Percentiles rank a stretch among this genome's conserved stretches.
These are phyloP conservation scores for Penicillium sp. DNA, from an alignment of 2,329 filamentous ascomycete genomes.

Conservation along the genomic window DNA sequence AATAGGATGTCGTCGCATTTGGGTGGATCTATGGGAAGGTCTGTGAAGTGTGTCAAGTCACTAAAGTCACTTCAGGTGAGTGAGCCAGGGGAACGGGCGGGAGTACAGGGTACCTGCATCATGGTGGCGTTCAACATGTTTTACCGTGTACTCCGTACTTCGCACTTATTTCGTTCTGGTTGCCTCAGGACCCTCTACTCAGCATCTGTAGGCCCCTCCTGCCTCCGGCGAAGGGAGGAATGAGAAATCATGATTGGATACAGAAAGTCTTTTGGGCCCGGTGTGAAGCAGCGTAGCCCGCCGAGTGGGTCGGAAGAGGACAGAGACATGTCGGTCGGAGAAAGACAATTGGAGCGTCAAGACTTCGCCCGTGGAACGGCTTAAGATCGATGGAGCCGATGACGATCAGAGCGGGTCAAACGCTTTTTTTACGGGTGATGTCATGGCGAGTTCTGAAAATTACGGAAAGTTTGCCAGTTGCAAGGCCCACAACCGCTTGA, in stretches of 20 bases:
- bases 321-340: conserved; percentile 5
- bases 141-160: conserved; percentile 24
- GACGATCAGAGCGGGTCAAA: conserved; percentile 38
- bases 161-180: not conserved
- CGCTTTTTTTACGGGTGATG: conserved; percentile 38
- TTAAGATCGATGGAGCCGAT: conserved; percentile 40
- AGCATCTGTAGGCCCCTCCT: not conserved
- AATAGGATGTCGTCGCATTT: conserved; percentile 21
- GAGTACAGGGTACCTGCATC: conserved; percentile 29
- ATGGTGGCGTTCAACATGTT: conserved; percentile 17
- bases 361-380: conserved; percentile 32
- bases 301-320: conserved; percentile 34
- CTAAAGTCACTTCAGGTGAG: too few relatives aligned
- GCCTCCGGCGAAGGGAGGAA: conserved; percentile 8
- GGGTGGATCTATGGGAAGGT: conserved; percentile 14
- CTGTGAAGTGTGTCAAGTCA: conserved; percentile 6
- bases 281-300: conserved; percentile 26
- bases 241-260: conserved; percentile 19
- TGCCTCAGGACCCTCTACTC: not conserved
- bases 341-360: conserved; percentile 26
- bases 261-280: conserved; percentile 13
- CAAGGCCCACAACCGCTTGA: not conserved
- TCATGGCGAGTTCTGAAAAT: conserved; percentile 32
- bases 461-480: conserved; percentile 21
- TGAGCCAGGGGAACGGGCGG: conserved; percentile 3